These are phyloP conservation scores for Solanum sejunctum DNA, from an alignment of 257 asterid genomes.

Conservation along the genomic window DNA sequence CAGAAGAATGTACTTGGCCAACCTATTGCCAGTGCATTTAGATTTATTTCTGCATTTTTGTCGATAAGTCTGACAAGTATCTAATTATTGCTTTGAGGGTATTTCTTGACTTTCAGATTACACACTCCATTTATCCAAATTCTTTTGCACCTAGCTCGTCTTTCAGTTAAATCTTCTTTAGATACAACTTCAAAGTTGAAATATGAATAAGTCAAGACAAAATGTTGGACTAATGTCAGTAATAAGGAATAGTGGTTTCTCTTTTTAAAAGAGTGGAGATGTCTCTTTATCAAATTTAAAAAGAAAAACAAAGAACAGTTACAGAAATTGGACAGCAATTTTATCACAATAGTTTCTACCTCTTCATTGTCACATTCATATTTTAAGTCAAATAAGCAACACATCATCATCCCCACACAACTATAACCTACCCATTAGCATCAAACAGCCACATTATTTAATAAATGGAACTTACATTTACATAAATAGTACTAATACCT, in stretches of 20 bases:
- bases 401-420: not conserved
- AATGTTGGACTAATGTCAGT: not conserved
- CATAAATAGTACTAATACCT: not conserved
- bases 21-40: not conserved
- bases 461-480: not conserved
- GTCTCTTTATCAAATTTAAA: not conserved
- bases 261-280: not conserved
- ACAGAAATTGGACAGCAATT: not conserved
- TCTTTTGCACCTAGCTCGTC: not conserved
- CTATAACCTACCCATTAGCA: not conserved
- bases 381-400: not conserved
- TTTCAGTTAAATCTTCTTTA: not conserved
- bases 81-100: not conserved
- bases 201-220: not conserved
- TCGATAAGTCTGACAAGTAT: not conserved
- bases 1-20: not conserved
- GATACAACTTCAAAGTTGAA: not conserved
- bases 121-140: not conserved
- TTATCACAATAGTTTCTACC: not conserved
- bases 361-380: not conserved
- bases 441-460: not conserved
- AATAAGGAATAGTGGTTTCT: not conserved
- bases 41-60: not conserved
- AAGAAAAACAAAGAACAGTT: not conserved
- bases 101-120: not conserved